These are phyloP conservation scores for Candida schatavii DNA, from an alignment of 805 yeast genomes.

Conservation along the genomic window DNA sequence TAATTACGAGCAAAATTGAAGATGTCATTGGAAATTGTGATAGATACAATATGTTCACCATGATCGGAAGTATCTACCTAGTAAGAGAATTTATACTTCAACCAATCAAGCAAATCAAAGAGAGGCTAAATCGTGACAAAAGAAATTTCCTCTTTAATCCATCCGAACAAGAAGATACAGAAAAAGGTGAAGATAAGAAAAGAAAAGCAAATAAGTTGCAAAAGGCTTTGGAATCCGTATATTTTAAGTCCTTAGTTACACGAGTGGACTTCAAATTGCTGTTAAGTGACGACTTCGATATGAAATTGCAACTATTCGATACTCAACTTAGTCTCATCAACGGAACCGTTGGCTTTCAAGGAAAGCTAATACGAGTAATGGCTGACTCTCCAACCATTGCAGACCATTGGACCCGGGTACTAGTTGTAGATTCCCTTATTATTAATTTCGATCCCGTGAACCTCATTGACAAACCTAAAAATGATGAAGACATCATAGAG, in stretches of 20 bases:
- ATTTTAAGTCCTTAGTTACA: background rate
- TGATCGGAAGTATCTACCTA: slow-evolving; percentile 32
- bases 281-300: slow-evolving; percentile 48
- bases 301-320: slow-evolving; percentile 44
- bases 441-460: slow-evolving; percentile 4
- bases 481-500: slow-evolving; percentile 14
- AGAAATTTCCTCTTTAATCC: slow-evolving; percentile 2
- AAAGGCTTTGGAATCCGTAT: slow-evolving; percentile 7
- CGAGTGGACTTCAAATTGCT: slow-evolving; percentile 25
- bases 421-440: slow-evolving; percentile 35
- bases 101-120: slow-evolving; percentile 25
- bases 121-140: slow-evolving; percentile 22
- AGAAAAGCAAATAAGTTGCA: background rate
- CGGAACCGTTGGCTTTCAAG: slow-evolving; percentile 11
- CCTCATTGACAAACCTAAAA: slow-evolving; percentile 9
- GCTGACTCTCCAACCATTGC: slow-evolving; percentile 51
- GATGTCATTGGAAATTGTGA: slow-evolving; percentile 22
- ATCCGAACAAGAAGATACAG: background rate
- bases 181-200: background rate
- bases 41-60: slow-evolving; percentile 27
- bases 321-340: slow-evolving; percentile 4
- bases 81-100: slow-evolving; percentile 25
- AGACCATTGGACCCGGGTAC: slow-evolving; percentile 49
- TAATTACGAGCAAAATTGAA: slow-evolving; percentile 12
- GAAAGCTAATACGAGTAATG: slow-evolving; percentile 38